These are phyloP conservation scores for Sanghuangporus baumii DNA, from an alignment of 1,284 basidiomycete genomes.

Conservation along the genomic window DNA sequence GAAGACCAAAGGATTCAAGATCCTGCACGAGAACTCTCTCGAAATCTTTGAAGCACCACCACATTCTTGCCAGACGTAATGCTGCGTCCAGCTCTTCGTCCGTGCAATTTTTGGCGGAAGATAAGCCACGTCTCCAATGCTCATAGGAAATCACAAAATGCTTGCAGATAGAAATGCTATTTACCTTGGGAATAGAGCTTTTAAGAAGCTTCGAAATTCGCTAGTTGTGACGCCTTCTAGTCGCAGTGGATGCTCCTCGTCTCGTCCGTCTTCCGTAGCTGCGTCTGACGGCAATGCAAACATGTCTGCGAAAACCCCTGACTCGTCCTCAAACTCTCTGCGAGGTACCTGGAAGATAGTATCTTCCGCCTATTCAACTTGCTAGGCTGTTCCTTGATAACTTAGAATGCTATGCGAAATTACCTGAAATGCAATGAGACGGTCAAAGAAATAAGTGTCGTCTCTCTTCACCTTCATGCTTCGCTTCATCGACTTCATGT, in stretches of 20 bases:
- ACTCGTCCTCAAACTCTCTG: conserved; percentile 8
- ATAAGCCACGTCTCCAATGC: not conserved
- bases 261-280: not conserved
- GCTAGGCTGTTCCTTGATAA: not conserved
- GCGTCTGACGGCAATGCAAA: not conserved
- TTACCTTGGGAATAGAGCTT: not conserved
- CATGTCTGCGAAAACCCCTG: conserved; percentile 11
- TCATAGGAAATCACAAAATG: not conserved
- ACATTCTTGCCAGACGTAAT: conserved; percentile 10
- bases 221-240: not conserved
- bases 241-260: conserved; percentile 6
- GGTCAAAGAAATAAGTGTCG: not conserved
- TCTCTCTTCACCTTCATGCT: not conserved
- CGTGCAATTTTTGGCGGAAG: not conserved
- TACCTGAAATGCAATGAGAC: not conserved
- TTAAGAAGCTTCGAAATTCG: conserved; percentile 7
- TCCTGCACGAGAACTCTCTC: not conserved
- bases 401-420: not conserved
- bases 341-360: conserved; percentile 10
- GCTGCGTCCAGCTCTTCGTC: conserved; percentile 5
- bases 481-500: not conserved
- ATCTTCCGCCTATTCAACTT: conserved; percentile 3
- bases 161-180: not conserved
- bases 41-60: conserved; percentile 2
- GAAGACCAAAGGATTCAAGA: conserved; percentile 5